Percentiles rank a stretch among this genome's conserved stretches.
Evolutionary conservation across 2,329 filamentous ascomycete species (phyloP).

Genomic region (Fusarium poae): DNA sequence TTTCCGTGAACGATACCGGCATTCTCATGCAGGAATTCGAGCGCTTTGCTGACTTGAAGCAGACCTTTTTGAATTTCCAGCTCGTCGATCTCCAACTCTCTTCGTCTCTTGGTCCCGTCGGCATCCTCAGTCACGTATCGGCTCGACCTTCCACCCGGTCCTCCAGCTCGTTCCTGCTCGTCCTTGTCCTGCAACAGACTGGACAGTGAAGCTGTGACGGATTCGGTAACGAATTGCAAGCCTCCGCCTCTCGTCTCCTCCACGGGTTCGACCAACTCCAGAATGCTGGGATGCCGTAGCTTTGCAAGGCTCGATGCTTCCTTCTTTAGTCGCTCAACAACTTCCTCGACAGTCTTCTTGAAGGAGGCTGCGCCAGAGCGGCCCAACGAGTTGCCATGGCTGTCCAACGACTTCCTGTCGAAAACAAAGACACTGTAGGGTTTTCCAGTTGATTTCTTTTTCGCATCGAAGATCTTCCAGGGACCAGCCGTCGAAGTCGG

Average conservation of each 20-base stretch:
- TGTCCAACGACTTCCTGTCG: constrained; percentile 87
- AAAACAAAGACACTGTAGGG: constrained; percentile 93
- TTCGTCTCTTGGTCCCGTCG: constrained; percentile 77
- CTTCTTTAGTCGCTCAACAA: constrained; percentile 89
- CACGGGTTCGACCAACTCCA: constrained; percentile 94
- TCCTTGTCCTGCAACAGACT: constrained; percentile 89
- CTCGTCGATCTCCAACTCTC: constrained; percentile 94
- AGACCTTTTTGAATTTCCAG: constrained; percentile 97
- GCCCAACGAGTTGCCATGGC: constrained; percentile 58
- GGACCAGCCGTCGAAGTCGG: constrained; percentile 86
- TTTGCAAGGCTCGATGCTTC: constrained; percentile 91
- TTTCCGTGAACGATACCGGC: constrained; percentile 95
- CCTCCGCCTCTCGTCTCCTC: constrained; percentile 93
- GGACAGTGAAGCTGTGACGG: constrained; percentile 88
- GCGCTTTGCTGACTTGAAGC: constrained; percentile 90
- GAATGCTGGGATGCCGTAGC: constrained; percentile 88
- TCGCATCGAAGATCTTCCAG: constrained; percentile 98
- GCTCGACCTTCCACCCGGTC: constrained; percentile 77
- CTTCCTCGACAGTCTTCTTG: constrained; percentile 88
- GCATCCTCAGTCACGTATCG: constrained; percentile 85
- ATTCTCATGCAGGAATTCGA: constrained; percentile 96
- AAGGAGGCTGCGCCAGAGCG: constrained; percentile 70
- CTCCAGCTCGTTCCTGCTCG: constrained; percentile 79
- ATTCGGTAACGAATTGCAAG: constrained; percentile 94
- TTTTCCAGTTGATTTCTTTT: constrained; percentile 94